Conservation (phyloP, 305 asterid species). For the Fraxinus greggii region DNA sequence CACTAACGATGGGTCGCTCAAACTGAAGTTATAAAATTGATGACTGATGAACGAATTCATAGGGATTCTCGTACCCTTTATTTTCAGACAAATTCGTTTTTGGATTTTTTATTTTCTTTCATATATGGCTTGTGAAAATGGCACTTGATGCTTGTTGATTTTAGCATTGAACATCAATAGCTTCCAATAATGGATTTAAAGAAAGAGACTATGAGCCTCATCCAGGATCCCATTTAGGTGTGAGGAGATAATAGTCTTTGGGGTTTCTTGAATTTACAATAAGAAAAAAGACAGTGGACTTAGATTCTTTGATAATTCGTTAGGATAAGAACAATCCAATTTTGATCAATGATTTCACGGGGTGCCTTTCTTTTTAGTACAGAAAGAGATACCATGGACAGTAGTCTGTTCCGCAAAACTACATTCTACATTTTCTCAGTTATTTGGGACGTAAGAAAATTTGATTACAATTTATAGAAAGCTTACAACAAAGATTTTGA, state of each 20-base stretch:
- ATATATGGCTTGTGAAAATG: conserved; percentile 26
- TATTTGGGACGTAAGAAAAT: too few relatives aligned
- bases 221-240: neutral
- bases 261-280: too few relatives aligned
- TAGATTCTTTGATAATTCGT: neutral
- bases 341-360: neutral
- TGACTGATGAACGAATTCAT: neutral
- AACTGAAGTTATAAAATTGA: neutral
- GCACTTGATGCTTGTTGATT: neutral
- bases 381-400: too few relatives aligned
- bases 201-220: neutral
- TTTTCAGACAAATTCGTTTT: neutral
- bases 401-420: too few relatives aligned
- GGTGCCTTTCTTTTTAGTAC: too few relatives aligned
- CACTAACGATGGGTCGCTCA: neutral
- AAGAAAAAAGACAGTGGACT: neutral
- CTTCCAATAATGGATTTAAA: neutral
- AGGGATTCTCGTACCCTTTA: conserved; percentile 9
- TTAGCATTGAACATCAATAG: neutral
- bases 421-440: too few relatives aligned
- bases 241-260: too few relatives aligned
- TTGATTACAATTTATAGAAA: too few relatives aligned
- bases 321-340: too few relatives aligned
- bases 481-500: too few relatives aligned
- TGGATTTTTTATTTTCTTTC: conserved; percentile 2